These are phyloP conservation scores for Helminthosporium solani DNA, from an alignment of 2,329 filamentous ascomycete genomes.

Conservation along the genomic window DNA sequence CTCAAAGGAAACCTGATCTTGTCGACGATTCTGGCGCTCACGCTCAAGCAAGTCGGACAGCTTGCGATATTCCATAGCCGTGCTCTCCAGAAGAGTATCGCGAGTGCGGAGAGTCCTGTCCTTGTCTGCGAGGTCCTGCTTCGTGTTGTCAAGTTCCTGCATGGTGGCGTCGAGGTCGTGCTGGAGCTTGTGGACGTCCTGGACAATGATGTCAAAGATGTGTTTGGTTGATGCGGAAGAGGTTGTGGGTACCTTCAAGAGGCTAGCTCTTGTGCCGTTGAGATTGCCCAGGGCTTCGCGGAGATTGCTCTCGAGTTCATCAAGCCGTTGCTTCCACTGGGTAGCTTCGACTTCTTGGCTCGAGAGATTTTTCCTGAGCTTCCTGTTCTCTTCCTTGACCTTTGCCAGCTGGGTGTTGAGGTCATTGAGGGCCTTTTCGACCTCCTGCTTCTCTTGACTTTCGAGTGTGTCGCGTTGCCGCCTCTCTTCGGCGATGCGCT, in stretches of 20 bases:
- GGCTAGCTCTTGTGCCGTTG: constrained; percentile 78
- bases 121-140: constrained; percentile 80
- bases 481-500: constrained; percentile 75
- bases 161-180: constrained; percentile 82
- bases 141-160: constrained; percentile 76
- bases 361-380: constrained; percentile 78
- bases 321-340: constrained; percentile 86
- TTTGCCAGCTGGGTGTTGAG: constrained; percentile 80
- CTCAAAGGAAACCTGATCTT: constrained; percentile 85
- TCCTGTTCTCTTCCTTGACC: constrained; percentile 82
- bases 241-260: constrained; percentile 65
- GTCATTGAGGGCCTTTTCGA: constrained; percentile 89
- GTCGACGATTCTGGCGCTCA: constrained; percentile 79
- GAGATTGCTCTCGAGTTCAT: constrained; percentile 86
- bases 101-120: constrained; percentile 87
- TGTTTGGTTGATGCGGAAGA: constrained; percentile 7
- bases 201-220: constrained; percentile 17
- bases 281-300: constrained; percentile 84
- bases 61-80: constrained; percentile 81
- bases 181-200: constrained; percentile 84
- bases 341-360: constrained; percentile 84
- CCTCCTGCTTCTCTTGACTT: constrained; percentile 88
- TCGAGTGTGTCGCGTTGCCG: constrained; percentile 85
- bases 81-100: constrained; percentile 82
- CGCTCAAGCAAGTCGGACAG: constrained; percentile 87